Base-by-base conservation (phyloP, 768 basidiomycete species). In the Kondoa subrosea region DNA sequence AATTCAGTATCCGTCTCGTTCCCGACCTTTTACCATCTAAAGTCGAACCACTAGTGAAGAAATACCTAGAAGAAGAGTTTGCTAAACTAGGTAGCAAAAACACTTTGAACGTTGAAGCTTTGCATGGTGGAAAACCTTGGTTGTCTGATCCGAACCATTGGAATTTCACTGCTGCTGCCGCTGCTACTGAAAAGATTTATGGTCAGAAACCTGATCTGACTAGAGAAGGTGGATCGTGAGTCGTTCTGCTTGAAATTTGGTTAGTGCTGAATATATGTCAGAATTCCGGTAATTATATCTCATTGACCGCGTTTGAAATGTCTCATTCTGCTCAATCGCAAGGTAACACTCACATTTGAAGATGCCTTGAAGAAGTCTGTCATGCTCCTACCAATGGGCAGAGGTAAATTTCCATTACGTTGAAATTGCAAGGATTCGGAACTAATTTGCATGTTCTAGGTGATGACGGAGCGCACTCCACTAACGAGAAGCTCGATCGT, bases 1-100 rank as follows among this genome's bases (percentile, higher is more conserved):
- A 95, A 78, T 97, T 95, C 81, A 91, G 89, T 74, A 88, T 97
- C 77, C 87, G 92, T 81, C 87, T 77, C 31, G 91, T 95, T 0
- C 91, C 92, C 4, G 86, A 90, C 63, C 88, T 93, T 76, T 87
- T 85, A 0, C 88, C 91, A 1, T 87, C 85, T 4, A 77, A 77
- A 16, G 82, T 92, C 70, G 82, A 85, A 70, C 83, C 84, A 12
- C 80, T 89, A 58, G 91, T 93, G 56, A 76, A 80, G 50, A 76
- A 80, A 14, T 88, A 89, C 77, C 76, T 96, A 65, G 71, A 86
- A 69, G 80, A 80, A 21, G 91, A 91, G 77, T 96, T 96, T 71
- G 84, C 83, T 26, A 90, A 89, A 78, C 80, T 95, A 57, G 83
- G 84, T 62, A 86, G 82, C 72, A 95, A 92, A 84, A 92, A 87